Conservation (phyloP, 805 yeast species). For the Wickerhamomyces xylosicus region DNA sequence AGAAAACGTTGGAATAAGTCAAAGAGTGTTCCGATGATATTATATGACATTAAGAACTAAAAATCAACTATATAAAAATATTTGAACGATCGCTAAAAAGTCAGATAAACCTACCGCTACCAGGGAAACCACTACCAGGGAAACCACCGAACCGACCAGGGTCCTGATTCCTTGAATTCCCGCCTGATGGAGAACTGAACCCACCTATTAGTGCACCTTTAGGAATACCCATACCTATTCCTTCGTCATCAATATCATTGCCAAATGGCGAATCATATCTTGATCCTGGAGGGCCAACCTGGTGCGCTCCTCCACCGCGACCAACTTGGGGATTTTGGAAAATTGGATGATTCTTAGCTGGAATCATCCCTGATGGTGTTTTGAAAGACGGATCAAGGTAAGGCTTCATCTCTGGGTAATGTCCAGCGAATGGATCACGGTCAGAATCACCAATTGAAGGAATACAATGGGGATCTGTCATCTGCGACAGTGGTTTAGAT, state of each 20-base stretch:
- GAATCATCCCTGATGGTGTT: slow-evolving; percentile 42
- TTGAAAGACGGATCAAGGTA: slow-evolving; percentile 29
- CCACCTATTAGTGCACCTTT: slow-evolving; percentile 4
- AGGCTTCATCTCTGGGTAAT: slow-evolving; percentile 33
- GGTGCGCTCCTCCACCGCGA: slow-evolving; percentile 3
- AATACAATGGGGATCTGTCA: slow-evolving; percentile 3
- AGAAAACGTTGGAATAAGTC: too few species aligned
- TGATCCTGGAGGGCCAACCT: slow-evolving; percentile 39
- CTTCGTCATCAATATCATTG: slow-evolving; percentile 24
- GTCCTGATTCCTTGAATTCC: slow-evolving; percentile 1
- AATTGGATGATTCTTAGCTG: slow-evolving; percentile 40
- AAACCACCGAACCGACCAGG: not conserved
- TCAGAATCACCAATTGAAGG: slow-evolving; percentile 40
- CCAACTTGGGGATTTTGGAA: slow-evolving; percentile 18
- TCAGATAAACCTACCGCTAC: not conserved
- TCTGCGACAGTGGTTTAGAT: slow-evolving; percentile 9
- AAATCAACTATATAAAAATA: too few species aligned
- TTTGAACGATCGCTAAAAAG: not conserved
- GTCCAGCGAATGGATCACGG: slow-evolving; percentile 35
- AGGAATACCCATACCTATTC: slow-evolving; percentile 10
- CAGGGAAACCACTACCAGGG: not conserved
- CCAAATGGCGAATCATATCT: slow-evolving; percentile 41
- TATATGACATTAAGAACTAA: too few species aligned
- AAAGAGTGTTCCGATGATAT: too few species aligned
- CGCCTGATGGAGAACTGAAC: slow-evolving; percentile 2